Base-by-base conservation (phyloP, 495 filamentous ascomycete species). In the Aspergillus avenaceus region DNA sequence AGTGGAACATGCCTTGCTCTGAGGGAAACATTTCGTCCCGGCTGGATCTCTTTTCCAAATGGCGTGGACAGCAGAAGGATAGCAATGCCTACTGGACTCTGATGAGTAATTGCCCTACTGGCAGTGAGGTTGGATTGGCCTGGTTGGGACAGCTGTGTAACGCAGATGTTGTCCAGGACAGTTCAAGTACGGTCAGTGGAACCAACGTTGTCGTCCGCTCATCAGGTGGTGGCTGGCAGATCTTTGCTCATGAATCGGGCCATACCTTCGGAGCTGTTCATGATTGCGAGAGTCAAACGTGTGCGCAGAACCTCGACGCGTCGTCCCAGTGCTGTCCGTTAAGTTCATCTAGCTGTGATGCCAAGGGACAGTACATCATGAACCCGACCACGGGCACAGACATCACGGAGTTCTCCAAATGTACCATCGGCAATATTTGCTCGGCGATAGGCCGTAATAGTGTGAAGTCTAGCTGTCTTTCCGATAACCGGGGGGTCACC, bases 191-290 rank as follows among this genome's bases (percentile, higher is more conserved):
- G 2, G 84, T 95, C 38, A 84, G 84, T 16, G 87, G 88, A 18
- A 85, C 93, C 36, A 97, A 97, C 63, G 89, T 98, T 21, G 91
- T 98, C 16, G 86, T 90, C 14, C 82, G 83, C 41, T 96, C 88
- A 2, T 72, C 80, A 9, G 67, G 67, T 2, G 86, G 81, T 18
- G 90, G 95, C 56, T 98, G 95, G 95, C 90, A 96, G 63, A 88
- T 98, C 44, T 90, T 97, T 69, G 92, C 93, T 19, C 93, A 98
- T 60, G 95, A 98, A 65, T 83, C 87, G 11, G 93, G 93, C 8
- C 93, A 98, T 56, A 97, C 90, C 0, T 96, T 96, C 60, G 93
- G 93, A 34, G 95, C 93, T 11, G 90, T 96, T 29, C 93, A 98
- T 63, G 93, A 98, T 69, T 98, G 93, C 65, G 84, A 79, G 4